Conservation (phyloP, 257 asterid species). For the Nicotiana otophora region DNA sequence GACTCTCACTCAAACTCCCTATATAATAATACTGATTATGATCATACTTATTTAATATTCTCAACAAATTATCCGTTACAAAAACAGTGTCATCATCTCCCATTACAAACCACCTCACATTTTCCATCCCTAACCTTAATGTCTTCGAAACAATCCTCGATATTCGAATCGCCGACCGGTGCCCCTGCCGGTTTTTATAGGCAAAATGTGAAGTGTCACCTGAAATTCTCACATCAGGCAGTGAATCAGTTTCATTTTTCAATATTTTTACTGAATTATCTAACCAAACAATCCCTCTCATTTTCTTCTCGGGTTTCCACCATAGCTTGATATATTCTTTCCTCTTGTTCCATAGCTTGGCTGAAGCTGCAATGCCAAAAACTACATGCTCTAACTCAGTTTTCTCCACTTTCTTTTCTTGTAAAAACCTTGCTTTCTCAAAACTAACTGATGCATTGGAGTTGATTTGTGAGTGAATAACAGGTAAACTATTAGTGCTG, state of each 20-base stretch:
- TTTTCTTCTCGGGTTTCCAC: slow-evolving; percentile 54
- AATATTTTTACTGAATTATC: slow-evolving; percentile 34
- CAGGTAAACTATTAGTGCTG: neutral
- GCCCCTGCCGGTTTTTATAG: slow-evolving; percentile 60
- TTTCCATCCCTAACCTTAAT: slow-evolving; percentile 37
- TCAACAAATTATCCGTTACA: slow-evolving; percentile 56
- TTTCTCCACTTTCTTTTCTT: neutral
- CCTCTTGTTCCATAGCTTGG: slow-evolving; percentile 13
- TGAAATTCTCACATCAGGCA: slow-evolving; percentile 58
- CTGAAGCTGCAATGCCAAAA: slow-evolving; percentile 21
- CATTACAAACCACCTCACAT: slow-evolving; percentile 85
- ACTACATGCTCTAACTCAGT: slow-evolving; percentile 17
- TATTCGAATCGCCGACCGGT: slow-evolving; percentile 73
- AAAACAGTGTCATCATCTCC: slow-evolving; percentile 91
- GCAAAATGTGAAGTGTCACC: slow-evolving; percentile 47
- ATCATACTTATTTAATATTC: slow-evolving; percentile 15
- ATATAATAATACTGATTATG: slow-evolving; percentile 20
- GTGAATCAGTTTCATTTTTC: slow-evolving; percentile 20
- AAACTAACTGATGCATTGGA: neutral
- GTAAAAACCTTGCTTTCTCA: neutral
- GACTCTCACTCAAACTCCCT: slow-evolving; percentile 20
- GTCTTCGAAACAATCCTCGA: slow-evolving; percentile 80
- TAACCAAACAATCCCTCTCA: slow-evolving; percentile 78
- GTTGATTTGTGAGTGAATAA: neutral
- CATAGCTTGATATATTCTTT: slow-evolving; percentile 32